Conservation (phyloP, 306 rosid genomes). For the Rosa lucieae region DNA sequence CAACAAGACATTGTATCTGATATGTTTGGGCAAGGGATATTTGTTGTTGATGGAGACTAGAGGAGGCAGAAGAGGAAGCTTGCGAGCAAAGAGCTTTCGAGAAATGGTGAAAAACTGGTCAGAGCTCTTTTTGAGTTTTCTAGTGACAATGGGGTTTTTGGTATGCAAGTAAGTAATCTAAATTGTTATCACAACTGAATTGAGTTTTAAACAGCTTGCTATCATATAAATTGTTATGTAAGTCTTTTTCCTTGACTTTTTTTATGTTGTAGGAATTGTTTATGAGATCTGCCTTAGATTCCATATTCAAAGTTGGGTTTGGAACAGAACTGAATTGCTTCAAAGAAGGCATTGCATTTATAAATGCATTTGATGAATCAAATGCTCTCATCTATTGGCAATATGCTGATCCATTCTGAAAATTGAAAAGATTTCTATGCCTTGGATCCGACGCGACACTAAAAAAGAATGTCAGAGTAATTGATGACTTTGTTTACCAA, state of each 20-base stretch:
- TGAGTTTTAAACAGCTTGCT: background rate
- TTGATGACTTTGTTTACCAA: slow-evolving; percentile 49
- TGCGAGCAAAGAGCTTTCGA: slow-evolving; percentile 62
- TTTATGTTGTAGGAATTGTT: slow-evolving; percentile 45
- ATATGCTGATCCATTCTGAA: slow-evolving; percentile 71
- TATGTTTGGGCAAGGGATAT: slow-evolving; percentile 69
- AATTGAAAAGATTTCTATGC: slow-evolving; percentile 56
- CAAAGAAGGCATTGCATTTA: slow-evolving; percentile 54
- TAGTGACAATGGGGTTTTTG: slow-evolving; percentile 37
- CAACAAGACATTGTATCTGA: slow-evolving; percentile 33
- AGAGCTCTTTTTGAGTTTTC: slow-evolving; percentile 31
- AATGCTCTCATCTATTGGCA: slow-evolving; percentile 60
- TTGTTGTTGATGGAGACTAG: slow-evolving; percentile 59
- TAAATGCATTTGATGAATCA: slow-evolving; percentile 77
- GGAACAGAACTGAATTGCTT: slow-evolving; percentile 77
- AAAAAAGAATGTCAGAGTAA: slow-evolving; percentile 40
- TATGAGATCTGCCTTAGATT: slow-evolving; percentile 59
- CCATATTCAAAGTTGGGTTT: slow-evolving; percentile 86
- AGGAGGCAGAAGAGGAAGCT: slow-evolving; percentile 79
- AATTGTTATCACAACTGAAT: too few species aligned
- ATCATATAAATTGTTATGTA: background rate
- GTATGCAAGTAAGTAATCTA: slow-evolving; percentile 56
- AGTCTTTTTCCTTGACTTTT: background rate
- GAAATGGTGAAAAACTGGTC: slow-evolving; percentile 54
- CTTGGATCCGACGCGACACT: slow-evolving; percentile 66